phyloP scores from a whole-genome alignment of 1,284 basidiomycete species.

The Cutaneotrichosporon cutaneum region DNA sequence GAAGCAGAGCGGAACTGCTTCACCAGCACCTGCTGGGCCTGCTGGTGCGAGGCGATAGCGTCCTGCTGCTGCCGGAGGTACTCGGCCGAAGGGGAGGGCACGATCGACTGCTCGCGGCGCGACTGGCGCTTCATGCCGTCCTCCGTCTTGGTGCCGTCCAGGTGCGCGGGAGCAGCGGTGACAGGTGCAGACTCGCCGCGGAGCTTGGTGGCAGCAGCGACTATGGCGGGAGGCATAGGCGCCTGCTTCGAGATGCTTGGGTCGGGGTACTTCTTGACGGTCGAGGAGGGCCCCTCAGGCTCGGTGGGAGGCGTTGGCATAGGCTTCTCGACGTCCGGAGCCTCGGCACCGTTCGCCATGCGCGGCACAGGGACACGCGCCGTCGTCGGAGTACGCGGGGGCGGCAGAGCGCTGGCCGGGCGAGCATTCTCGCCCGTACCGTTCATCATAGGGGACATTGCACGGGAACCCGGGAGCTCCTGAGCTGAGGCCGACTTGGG shows the following conservation, averaged over 20 bases:
- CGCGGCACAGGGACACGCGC: constrained; percentile 1
- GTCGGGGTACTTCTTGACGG: constrained; percentile 4
- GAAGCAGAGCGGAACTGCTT: constrained; percentile 5
- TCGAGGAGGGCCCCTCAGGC: constrained; percentile 1
- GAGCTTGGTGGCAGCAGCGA: neutral
- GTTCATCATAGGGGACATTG: neutral
- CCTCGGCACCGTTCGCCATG: neutral
- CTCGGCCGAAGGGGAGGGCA: neutral
- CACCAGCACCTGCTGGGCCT: neutral
- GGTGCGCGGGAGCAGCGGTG: neutral
- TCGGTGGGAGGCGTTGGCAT: neutral
- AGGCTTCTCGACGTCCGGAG: neutral
- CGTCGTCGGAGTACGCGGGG: neutral
- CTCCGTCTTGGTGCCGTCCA: neutral
- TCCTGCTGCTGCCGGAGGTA: constrained; percentile 3
- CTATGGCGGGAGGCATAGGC: neutral
- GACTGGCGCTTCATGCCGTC: constrained; percentile 3
- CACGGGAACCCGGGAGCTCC: neutral
- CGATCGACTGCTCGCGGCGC: neutral
- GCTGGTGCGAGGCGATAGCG: constrained; percentile 5
- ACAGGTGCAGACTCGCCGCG: neutral
- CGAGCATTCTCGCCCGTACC: neutral
- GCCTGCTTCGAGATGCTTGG: constrained; percentile 7
- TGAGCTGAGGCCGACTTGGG: constrained; percentile 1
- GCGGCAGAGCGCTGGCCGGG: neutral